Evolutionary conservation across 116 monocot genomes (phyloP).

Genomic region (Zostera marina): DNA sequence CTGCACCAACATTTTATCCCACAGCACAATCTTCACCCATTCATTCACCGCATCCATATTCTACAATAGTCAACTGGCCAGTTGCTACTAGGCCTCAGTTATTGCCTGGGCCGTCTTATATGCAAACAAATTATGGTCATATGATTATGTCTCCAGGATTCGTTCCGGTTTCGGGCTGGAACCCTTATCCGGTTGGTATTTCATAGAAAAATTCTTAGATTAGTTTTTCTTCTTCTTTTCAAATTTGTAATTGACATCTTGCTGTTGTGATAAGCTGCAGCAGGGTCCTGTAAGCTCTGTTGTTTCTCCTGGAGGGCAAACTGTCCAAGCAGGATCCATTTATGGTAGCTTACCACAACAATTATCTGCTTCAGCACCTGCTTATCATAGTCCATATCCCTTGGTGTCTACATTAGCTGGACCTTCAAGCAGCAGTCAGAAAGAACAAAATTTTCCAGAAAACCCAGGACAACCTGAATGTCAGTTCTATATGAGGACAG

Average conservation of each 20-base stretch:
- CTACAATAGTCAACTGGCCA: constrained; percentile 37
- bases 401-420: constrained; percentile 19
- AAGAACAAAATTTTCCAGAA: constrained; percentile 29
- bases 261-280: constrained; percentile 8
- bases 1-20: constrained; percentile 48
- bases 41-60: constrained; percentile 34
- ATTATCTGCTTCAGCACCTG: constrained; percentile 35
- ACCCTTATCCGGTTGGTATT: constrained; percentile 20
- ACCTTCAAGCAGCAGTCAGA: constrained; percentile 7
- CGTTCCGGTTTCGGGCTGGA: constrained; percentile 15
- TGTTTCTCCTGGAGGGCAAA: constrained; percentile 31
- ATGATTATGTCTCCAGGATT: constrained; percentile 9
- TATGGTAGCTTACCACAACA: constrained; percentile 44
- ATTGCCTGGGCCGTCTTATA: constrained; percentile 13
- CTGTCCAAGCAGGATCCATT: constrained; percentile 28
- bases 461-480: constrained; percentile 83
- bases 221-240: neutral
- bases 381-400: constrained; percentile 24
- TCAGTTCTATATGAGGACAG: constrained; percentile 74
- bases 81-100: constrained; percentile 20
- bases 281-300: constrained; percentile 31
- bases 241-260: neutral
- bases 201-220: neutral
- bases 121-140: constrained; percentile 15
- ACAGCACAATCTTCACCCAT: constrained; percentile 32